Evolutionary conservation across 2,329 filamentous ascomycete species (phyloP), one percentile per base, ranked within the genome.

Genomic region (Seiridium unicorne): DNA sequence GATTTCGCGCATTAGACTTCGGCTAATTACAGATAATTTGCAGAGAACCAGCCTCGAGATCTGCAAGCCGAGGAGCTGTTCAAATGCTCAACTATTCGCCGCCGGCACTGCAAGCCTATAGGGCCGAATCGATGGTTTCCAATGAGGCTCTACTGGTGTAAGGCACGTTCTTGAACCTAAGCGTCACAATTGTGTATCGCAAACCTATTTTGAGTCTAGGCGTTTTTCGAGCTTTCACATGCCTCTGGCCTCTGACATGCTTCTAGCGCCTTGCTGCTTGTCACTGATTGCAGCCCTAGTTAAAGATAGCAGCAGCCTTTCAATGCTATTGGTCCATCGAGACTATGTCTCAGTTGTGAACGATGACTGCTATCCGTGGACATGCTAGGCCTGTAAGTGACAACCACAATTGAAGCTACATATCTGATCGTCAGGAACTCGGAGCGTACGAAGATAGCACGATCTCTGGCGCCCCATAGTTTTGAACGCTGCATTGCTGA

Each of bases 1-100:
- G 51, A 42, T 55, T 44, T 53, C 49, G 32, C 49, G 49, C 49
- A 49, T 49, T 49, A 53, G 49, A 34, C 49, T 51, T 36, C 9
- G 31, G 31, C 46, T 10, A 49, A 5, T 38, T 38, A 9, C 49
- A 53, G 35, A n/a, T 13, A 53, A 53, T 11, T 51, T 13, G 34
- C 34, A 31, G 7, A 13, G 38, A 3, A 38, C 49, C 38, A 53
- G 34, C 49, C 32, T 13, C 34, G 49, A 35, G 18, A 49, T 18
- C n/a, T 46, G 26, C 44, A 46, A 49, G 47, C 32, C 18, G 18
- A 26, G 18, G 18, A 26, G 18, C 18, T 26, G 18, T 26, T 26
- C 18, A 26, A 26, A 26, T 26, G 18, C 18, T 26, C 18, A 26
- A 26, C 18, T 26, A 26, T 26, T 26, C 18, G 18, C 18, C 18